Percentiles rank a stretch among this genome's conserved stretches.
Evolutionary conservation across 805 yeast species (phyloP).

Genomic region (Schwanniomyces vanrijiae): DNA sequence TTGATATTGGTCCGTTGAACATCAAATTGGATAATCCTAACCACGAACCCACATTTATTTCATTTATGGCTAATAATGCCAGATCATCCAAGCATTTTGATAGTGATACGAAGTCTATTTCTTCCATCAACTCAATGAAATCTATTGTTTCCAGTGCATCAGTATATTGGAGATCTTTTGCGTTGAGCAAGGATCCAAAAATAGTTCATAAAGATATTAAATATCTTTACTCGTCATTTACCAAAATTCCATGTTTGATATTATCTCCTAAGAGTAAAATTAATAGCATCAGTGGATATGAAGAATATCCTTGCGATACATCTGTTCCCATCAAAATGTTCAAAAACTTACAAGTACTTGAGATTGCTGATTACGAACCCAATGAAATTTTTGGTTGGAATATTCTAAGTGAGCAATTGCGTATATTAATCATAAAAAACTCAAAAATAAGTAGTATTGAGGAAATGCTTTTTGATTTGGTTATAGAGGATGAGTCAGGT

Average conservation of each 20-base stretch:
- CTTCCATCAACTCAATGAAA: slow-evolving; percentile 59
- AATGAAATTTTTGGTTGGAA: slow-evolving; percentile 70
- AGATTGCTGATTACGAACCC: slow-evolving; percentile 59
- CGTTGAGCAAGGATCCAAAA: slow-evolving; percentile 41
- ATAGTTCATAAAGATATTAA: slow-evolving; percentile 49
- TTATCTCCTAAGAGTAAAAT: slow-evolving; percentile 61
- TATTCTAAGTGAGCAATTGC: slow-evolving; percentile 49
- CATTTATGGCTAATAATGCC: slow-evolving; percentile 60
- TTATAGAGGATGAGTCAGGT: slow-evolving; percentile 52
- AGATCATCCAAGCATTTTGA: slow-evolving; percentile 38
- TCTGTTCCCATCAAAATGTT: slow-evolving; percentile 63
- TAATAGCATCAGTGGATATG: slow-evolving; percentile 57
- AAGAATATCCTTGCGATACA: slow-evolving; percentile 71
- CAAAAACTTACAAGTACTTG: slow-evolving; percentile 62
- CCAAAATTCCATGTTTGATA: slow-evolving; percentile 63
- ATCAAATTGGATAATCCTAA: slow-evolving; percentile 58
- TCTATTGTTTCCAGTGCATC: slow-evolving; percentile 47
- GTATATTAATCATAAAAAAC: slow-evolving; percentile 55
- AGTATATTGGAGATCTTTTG: slow-evolving; percentile 38
- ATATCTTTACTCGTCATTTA: slow-evolving; percentile 61
- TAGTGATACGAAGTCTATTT: slow-evolving; percentile 48
- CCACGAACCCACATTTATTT: slow-evolving; percentile 54
- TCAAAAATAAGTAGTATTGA: slow-evolving; percentile 50
- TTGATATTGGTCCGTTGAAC: slow-evolving; percentile 62
- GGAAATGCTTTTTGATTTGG: slow-evolving; percentile 52